phyloP scores from a whole-genome alignment of 257 asterid genomes.

The Haberlea rhodopensis region DNA sequence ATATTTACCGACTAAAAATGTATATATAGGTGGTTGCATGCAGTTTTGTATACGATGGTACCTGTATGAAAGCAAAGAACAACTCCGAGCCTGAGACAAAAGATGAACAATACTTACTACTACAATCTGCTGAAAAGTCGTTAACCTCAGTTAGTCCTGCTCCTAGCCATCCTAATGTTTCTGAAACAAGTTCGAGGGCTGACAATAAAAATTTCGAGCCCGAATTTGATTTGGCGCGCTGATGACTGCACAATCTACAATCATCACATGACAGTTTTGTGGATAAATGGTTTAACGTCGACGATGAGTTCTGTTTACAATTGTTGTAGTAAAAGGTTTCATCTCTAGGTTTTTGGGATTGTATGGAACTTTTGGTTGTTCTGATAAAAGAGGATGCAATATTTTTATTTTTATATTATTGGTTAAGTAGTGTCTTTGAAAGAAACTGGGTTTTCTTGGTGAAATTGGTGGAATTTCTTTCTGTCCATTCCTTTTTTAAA shows the following conservation, averaged over 20 bases:
- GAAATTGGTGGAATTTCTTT: no score
- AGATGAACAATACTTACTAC: conserved; percentile 34
- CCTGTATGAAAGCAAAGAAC: conserved; percentile 50
- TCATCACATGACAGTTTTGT: no score
- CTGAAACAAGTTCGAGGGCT: conserved; percentile 40
- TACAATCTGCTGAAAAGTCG: conserved; percentile 45
- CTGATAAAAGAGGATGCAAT: no score
- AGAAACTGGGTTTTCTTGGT: no score
- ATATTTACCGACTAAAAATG: no score
- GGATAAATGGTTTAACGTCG: neutral
- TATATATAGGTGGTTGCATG: conserved; percentile 64
- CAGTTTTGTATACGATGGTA: conserved; percentile 66
- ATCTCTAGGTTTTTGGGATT: neutral
- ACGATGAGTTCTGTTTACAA: neutral
- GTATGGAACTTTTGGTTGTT: neutral
- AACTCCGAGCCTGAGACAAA: conserved; percentile 36
- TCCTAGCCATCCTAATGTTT: conserved; percentile 37
- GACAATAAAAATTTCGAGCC: conserved; percentile 54
- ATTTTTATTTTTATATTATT: no score
- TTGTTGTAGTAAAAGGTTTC: neutral
- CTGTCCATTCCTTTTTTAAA: no score
- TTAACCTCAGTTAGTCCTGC: conserved; percentile 32
- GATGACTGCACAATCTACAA: conserved; percentile 36
- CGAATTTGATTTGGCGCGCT: conserved; percentile 74
- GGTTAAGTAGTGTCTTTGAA: no score